Base-by-base conservation (phyloP, 2,329 filamentous ascomycete genomes). In the Cladorrhinum sp. region DNA sequence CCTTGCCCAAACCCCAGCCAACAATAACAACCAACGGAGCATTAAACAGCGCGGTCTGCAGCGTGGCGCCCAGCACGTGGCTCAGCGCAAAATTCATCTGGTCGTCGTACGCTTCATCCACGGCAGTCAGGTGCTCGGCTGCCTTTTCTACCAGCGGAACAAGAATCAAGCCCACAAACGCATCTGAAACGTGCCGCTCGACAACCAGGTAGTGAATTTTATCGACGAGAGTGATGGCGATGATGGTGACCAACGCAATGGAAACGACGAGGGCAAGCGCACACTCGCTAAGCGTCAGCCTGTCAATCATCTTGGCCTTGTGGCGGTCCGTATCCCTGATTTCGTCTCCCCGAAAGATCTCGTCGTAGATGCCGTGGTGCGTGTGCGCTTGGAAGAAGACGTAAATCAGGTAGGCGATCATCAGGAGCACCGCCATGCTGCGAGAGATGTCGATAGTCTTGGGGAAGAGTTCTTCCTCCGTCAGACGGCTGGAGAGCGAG, bases 11-110 rank as follows among this genome's bases (percentile, higher is more conserved):
- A 21, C 89, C 88, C 92, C 93, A 97, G 50, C 89, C 91, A 54
- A 96, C 88, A 39, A 96, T 81, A 33, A 96, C 86, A 7, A 91
- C 87, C 3, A 96, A 82, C 0, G 93, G 92, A 0, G 88, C 91
- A 72, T 96, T 96, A 71, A 96, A 86, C 30, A 96, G 82, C 1
- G 92, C 91, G 0, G 93, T 97, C 75, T 96, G 93, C 61, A 96
- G 88, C 0, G 90, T 94, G 2, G 92, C 88, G 52, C 91, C 92
- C 48, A 96, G 85, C 57, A 95, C 90, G 73, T 96, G 92, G 50
- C 90, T 89, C 24, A 95, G 81, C 0, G 91, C 91, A 74, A 93
- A 88, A 77, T 95, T 95, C 81, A 93, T 92, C 72, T 89, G 86
- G 71, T 90, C 86, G 68, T 91, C 89, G 81, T 86, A 94, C 23